Evolutionary conservation across 192 early-diverging fungal genomes (phyloP), one percentile per base, ranked within the genome.

Genomic region (Mortierella hygrophila): DNA sequence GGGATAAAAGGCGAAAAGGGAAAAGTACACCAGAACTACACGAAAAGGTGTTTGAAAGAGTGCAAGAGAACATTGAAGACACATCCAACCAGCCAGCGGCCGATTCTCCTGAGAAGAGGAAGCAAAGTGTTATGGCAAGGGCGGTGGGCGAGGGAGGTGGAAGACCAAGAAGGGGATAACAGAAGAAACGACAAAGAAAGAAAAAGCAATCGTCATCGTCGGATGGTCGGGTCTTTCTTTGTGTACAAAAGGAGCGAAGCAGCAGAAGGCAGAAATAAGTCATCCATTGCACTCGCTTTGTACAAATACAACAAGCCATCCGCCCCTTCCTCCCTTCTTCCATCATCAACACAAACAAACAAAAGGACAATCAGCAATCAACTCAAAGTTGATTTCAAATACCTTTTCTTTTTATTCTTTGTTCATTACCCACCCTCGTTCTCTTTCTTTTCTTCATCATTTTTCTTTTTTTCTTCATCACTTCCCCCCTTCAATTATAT

Each of bases 1-100:
- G 11, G 16, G 70, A 42, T 42, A 71, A 71, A 71, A 40, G 38
- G 70, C 70, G 32, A 38, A 57, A 55, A 75, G 47, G 52, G 74
- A 57, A 29, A 21, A 49, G 13, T 46, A 70, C 4, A 40, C 16
- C 68, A 41, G n/a, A 70, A 70, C 32, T 29, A 60, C n/a, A 60
- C 3, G n/a, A 65, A 3, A 40, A 18, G 20, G 71, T 20, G 71
- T 23, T 29, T 63, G 57, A 49, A 46, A 26, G 72, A 26, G 26
- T 35, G 46, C 38, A 32, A 57, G 40, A 20, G n/a, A 23, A 42
- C 11, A 11, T 44, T 0, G 10, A 42, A 13, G 42, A 44, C 46
- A 47, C 18, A 21, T 70, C 69, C 20, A 42, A 42, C 55, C 55
- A 23, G 10, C n/a, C 60, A 65, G 13, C 60, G 60, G 10, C 60